Conservation (phyloP, 2,329 filamentous ascomycete genomes). For the Clonostachys chloroleuca region DNA sequence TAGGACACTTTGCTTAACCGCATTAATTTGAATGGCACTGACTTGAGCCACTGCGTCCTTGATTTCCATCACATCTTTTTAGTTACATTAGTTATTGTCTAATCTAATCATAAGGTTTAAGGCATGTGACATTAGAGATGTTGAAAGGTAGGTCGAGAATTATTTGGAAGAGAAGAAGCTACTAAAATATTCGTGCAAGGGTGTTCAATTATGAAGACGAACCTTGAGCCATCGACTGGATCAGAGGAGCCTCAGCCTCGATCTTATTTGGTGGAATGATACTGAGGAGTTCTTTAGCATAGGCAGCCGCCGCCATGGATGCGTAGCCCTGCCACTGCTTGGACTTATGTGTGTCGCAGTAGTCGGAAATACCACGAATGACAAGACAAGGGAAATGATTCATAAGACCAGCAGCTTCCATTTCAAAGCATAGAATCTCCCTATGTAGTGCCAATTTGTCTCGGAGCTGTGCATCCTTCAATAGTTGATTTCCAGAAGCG, state of each 20-base stretch:
- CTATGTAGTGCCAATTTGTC: not conserved
- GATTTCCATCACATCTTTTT: too few relatives aligned
- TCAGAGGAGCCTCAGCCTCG: not conserved
- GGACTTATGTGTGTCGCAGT: constrained; percentile 21
- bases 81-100: too few relatives aligned
- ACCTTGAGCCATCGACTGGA: too few relatives aligned
- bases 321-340: constrained; percentile 18
- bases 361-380: constrained; percentile 24
- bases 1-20: too few relatives aligned
- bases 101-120: too few relatives aligned
- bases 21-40: too few relatives aligned
- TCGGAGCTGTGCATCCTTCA: not conserved
- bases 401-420: constrained; percentile 5
- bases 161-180: too few relatives aligned
- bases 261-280: not conserved
- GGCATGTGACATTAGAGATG: too few relatives aligned
- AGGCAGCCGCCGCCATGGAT: constrained; percentile 15
- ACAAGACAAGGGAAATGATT: constrained; percentile 16
- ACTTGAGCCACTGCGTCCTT: too few relatives aligned
- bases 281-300: constrained; percentile 11
- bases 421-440: constrained; percentile 2
- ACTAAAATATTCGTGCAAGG: too few relatives aligned
- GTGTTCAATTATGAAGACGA: too few relatives aligned
- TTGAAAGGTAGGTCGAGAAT: too few relatives aligned
- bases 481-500: constrained; percentile 5